These are phyloP conservation scores for Cyclanthera cordifolia DNA, from an alignment of 306 rosid species.

Conservation along the genomic window DNA sequence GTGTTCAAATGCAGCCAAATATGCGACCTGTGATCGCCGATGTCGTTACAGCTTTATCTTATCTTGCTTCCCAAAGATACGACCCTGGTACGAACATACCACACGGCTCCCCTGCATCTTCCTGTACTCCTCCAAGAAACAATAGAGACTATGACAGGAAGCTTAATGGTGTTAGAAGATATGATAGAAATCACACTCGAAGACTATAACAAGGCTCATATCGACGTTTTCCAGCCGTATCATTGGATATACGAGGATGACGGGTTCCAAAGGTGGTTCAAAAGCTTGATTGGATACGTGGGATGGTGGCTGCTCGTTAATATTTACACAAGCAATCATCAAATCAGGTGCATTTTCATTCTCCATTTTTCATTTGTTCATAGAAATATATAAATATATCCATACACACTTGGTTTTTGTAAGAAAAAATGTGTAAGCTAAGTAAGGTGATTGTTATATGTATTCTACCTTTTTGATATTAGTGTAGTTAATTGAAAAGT, in stretches of 20 bases:
- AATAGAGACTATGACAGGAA: conserved; percentile 33
- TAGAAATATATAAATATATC: neutral
- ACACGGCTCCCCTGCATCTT: conserved; percentile 45
- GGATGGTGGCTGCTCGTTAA: neutral
- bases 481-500: neutral
- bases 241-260: neutral
- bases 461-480: neutral
- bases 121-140: conserved; percentile 54
- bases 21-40: conserved; percentile 83
- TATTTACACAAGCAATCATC: neutral
- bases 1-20: conserved; percentile 81
- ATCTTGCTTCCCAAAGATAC: conserved; percentile 66
- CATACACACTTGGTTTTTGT: neutral
- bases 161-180: conserved; percentile 24
- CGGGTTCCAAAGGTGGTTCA: neutral
- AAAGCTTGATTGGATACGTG: conserved; percentile 6
- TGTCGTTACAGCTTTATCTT: conserved; percentile 80
- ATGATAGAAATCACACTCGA: conserved; percentile 14
- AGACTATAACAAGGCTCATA: conserved; percentile 12
- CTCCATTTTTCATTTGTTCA: conserved; percentile 8
- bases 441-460: conserved; percentile 3
- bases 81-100: conserved; percentile 37
- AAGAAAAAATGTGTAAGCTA: neutral
- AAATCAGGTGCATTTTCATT: conserved; percentile 11
- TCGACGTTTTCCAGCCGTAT: neutral